Percentiles rank a stretch among this genome's conserved stretches.
phyloP scores from a whole-genome alignment of 805 yeast genomes.

The Henningerozyma blattae region DNA sequence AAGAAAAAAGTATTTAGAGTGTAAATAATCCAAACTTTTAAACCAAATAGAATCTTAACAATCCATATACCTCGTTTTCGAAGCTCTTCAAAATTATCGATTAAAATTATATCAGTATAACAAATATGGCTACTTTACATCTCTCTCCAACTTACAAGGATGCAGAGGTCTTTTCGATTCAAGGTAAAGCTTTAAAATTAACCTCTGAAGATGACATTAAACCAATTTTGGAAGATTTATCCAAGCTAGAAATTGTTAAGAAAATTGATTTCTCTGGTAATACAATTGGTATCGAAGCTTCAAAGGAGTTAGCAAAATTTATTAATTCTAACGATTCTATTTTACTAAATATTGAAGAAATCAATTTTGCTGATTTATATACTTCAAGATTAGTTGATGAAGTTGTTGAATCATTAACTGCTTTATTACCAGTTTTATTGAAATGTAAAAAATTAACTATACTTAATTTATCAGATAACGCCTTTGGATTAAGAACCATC shows the following conservation, averaged over 20 bases:
- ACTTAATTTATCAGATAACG: slow-evolving; percentile 84
- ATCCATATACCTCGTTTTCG: too few relatives aligned
- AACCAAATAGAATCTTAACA: too few relatives aligned
- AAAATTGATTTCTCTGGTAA: slow-evolving; percentile 82
- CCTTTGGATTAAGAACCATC: slow-evolving; percentile 91
- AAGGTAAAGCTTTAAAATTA: slow-evolving; percentile 67
- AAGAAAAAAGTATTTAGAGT: too few relatives aligned
- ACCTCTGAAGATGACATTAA: slow-evolving; percentile 61
- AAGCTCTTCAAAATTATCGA: too few relatives aligned
- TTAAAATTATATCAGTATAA: too few relatives aligned
- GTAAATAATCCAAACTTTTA: too few relatives aligned
- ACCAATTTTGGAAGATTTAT: slow-evolving; percentile 52
- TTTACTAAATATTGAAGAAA: slow-evolving; percentile 42
- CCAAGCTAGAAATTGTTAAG: slow-evolving; percentile 24
- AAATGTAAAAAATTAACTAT: slow-evolving; percentile 57
- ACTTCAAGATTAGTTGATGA: slow-evolving; percentile 93
- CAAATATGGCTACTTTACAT: slow-evolving; percentile 30
- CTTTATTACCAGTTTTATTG: slow-evolving; percentile 62
- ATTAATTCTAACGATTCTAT: slow-evolving; percentile 27
- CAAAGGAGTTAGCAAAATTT: slow-evolving; percentile 53
- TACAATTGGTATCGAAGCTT: slow-evolving; percentile 87
- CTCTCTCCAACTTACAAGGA: slow-evolving; percentile 32
- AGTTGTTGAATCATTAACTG: slow-evolving; percentile 72
- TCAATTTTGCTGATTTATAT: slow-evolving; percentile 83
- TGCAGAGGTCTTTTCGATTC: slow-evolving; percentile 45